Conservation (phyloP, 768 basidiomycete species). For the Porphyrellus cyaneotinctus region DNA sequence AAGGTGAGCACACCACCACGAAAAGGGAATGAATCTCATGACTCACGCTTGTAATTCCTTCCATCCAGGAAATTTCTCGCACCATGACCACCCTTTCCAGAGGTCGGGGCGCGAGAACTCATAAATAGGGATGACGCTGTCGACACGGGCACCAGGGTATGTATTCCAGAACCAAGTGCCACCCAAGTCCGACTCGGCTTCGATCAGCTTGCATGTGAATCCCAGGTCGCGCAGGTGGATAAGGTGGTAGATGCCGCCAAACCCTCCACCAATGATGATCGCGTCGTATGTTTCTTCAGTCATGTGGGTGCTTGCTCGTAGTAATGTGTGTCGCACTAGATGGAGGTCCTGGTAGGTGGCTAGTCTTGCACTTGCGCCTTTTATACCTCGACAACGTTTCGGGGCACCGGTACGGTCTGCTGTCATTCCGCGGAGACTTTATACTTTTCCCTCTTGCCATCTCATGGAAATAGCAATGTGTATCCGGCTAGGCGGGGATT, state of each 20-base stretch:
- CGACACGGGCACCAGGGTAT: slow-evolving; percentile 12
- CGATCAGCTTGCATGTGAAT: slow-evolving; percentile 11
- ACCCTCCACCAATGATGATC: slow-evolving; percentile 10
- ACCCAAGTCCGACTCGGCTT: slow-evolving; percentile 10
- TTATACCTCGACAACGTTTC: too few species aligned
- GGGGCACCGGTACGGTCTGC: too few species aligned
- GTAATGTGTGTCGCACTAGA: too few species aligned
- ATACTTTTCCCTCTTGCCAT: too few species aligned
- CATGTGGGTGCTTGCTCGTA: neutral
- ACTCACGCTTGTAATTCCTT: slow-evolving; percentile 11
- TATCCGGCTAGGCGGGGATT: too few species aligned
- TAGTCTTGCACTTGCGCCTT: too few species aligned
- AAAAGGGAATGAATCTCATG: neutral
- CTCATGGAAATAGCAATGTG: too few species aligned
- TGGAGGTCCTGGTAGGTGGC: too few species aligned
- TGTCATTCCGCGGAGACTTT: too few species aligned
- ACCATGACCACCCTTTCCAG: slow-evolving; percentile 12
- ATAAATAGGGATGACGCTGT: slow-evolving; percentile 11
- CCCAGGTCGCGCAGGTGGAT: slow-evolving; percentile 7
- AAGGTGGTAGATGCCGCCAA: slow-evolving; percentile 8
- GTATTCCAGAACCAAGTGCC: slow-evolving; percentile 18
- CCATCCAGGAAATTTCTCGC: slow-evolving; percentile 11
- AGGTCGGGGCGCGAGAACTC: slow-evolving; percentile 12
- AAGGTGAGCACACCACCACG: neutral
- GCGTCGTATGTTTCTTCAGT: slow-evolving; percentile 4